Evolutionary conservation across 208 protist species (phyloP).

Genomic region (Leishmania lainsoni): DNA sequence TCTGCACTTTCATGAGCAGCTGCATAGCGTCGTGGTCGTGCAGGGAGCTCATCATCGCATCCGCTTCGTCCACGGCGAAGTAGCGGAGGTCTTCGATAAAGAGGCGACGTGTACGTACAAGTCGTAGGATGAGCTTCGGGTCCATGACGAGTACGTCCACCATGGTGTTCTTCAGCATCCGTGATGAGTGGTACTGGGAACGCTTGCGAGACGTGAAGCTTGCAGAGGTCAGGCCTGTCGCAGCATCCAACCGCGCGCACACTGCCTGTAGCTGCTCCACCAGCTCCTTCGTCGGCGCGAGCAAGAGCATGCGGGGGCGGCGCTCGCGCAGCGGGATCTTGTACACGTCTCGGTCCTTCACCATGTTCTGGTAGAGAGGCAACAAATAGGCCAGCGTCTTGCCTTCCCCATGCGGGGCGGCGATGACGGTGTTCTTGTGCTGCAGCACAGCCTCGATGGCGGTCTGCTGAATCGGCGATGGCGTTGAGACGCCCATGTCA

Average conservation of each 20-base stretch:
- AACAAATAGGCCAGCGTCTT: slow-evolving; percentile 87
- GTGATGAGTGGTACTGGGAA: slow-evolving; percentile 65
- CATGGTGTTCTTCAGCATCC: slow-evolving; percentile 60
- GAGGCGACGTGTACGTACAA: slow-evolving; percentile 68
- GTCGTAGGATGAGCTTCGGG: slow-evolving; percentile 68
- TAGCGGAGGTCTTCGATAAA: slow-evolving; percentile 90
- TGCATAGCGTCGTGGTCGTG: slow-evolving; percentile 84
- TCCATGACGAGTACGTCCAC: slow-evolving; percentile 85
- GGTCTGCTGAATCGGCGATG: slow-evolving; percentile 84
- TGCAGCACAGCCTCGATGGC: slow-evolving; percentile 76
- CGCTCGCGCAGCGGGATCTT: slow-evolving; percentile 82
- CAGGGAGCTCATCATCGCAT: slow-evolving; percentile 69
- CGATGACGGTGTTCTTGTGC: slow-evolving; percentile 70
- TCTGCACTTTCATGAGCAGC: slow-evolving; percentile 75
- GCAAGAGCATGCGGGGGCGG: slow-evolving; percentile 83
- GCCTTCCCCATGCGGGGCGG: slow-evolving; percentile 83
- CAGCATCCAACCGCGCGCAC: slow-evolving; percentile 53
- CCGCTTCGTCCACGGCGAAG: slow-evolving; percentile 86
- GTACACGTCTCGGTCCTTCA: slow-evolving; percentile 88
- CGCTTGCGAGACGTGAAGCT: slow-evolving; percentile 73
- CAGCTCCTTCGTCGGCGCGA: slow-evolving; percentile 77
- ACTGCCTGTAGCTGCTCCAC: slow-evolving; percentile 71
- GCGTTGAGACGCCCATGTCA: slow-evolving; percentile 52
- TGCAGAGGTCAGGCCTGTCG: slow-evolving; percentile 59
- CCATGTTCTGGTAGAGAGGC: slow-evolving; percentile 86